phyloP scores from a whole-genome alignment of 768 basidiomycete species.

The Tulasnella sp. region DNA sequence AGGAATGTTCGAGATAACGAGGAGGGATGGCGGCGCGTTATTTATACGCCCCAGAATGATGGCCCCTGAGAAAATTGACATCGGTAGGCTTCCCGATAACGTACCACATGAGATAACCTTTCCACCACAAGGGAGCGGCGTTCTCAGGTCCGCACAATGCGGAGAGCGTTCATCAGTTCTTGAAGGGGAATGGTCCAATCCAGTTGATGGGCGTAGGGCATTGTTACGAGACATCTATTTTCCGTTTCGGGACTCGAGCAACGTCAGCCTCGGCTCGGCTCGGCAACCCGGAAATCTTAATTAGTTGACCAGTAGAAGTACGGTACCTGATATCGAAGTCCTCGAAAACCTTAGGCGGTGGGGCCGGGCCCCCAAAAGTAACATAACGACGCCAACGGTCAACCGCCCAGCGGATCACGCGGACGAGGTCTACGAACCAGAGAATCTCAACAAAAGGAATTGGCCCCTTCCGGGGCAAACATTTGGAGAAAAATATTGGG shows the following conservation, averaged over 20 bases:
- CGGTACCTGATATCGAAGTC: not conserved
- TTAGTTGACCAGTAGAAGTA: not conserved
- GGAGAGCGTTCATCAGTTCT: not conserved
- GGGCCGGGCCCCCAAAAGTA: no score
- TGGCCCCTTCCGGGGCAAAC: not conserved
- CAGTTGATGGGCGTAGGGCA: not conserved
- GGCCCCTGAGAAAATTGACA: conserved; percentile 14
- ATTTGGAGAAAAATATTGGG: not conserved
- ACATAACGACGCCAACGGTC: no score
- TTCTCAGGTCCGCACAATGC: not conserved
- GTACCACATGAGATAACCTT: conserved; percentile 5
- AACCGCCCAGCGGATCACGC: no score
- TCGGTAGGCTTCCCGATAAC: not conserved
- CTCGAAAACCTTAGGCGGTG: not conserved
- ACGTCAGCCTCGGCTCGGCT: not conserved
- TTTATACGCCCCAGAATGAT: not conserved
- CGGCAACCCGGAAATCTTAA: not conserved
- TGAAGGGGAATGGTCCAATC: not conserved
- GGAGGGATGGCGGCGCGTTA: not conserved
- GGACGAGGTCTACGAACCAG: no score
- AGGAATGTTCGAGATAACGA: not conserved
- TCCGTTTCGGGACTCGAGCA: not conserved
- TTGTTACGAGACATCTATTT: not conserved
- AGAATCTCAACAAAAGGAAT: not conserved
- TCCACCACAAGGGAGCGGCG: not conserved